Evolutionary conservation across 345 rosid genomes (phyloP), one percentile per base, ranked within the genome.

Genomic region (Syzygium jambos): DNA sequence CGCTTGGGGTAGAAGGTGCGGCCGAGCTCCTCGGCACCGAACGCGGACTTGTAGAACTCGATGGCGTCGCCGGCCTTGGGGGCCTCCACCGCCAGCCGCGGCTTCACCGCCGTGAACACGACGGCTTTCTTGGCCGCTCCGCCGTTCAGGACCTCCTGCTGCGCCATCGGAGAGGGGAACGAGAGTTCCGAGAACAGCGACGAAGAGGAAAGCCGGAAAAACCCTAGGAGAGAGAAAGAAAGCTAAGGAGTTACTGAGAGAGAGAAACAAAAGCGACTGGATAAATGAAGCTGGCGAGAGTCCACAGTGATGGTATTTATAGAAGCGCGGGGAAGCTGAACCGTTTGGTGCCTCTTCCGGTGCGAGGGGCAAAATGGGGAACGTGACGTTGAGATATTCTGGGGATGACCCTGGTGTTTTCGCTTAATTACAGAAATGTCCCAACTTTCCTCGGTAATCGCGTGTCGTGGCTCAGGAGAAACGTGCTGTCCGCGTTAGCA

Each of bases 1-100:
- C 99, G 99, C 93, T 98, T 95, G 46, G 97, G 94, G 88, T 94
- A 91, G 85, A 94, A 87, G 38, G 93, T 89, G 63, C 97, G 96
- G 54, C 92, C 90, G 41, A 89, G 85, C 92, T 96, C 98, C 51
- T 89, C 91, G 14, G 99, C 99, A 5, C 94, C 98, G 52, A 98
- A 96, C 23, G 94, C 98, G 1, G 91, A 63, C 93, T 95, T 96
- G 95, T 95, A 98, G 93, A 98, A 96, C 89, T 93, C 86, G 51
- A 98, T 93, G 11, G 98, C 99, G 3, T 95, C 99, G 34, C 59
- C 87, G 8, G 96, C 99, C 89, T 94, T 98, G 6, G 98, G 94
- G 16, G 99, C 96, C 87, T 95, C 98, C 27, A 98, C 96, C 65
- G 91, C 34, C 85, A 98, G 91, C 93, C 91, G 95, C 4, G 95